Evolutionary conservation across 257 asterid genomes (phyloP).

Genomic region (Fraxinus excelsior): DNA sequence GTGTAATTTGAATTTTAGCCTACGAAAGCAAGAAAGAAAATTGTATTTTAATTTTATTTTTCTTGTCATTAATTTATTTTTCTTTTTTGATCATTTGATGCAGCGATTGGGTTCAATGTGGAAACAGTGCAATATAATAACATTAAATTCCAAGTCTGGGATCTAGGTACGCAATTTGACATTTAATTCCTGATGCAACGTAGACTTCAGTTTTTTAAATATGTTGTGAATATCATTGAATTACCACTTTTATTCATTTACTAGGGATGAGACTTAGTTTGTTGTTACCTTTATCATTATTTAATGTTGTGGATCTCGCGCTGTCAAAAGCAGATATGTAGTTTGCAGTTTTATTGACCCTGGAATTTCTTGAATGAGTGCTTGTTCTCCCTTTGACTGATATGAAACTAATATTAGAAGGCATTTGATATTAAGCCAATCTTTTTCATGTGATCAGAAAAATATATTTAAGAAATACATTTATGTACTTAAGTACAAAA

Average conservation of each 20-base stretch:
- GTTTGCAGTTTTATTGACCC: neutral
- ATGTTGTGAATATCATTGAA: constrained; percentile 2
- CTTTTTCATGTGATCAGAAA: neutral
- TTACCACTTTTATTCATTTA: constrained; percentile 8
- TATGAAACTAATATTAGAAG: neutral
- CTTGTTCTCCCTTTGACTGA: neutral
- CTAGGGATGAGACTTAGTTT: neutral
- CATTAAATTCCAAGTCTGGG: constrained; percentile 92
- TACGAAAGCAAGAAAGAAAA: neutral
- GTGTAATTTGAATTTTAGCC: neutral
- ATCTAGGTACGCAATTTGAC: constrained; percentile 59
- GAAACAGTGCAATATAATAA: constrained; percentile 92
- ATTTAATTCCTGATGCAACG: neutral
- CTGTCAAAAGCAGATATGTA: neutral
- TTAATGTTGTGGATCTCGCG: neutral
- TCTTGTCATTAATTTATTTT: neutral
- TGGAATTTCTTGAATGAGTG: neutral
- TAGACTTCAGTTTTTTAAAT: constrained; percentile 12
- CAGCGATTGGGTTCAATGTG: constrained; percentile 96
- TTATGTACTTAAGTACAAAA: neutral
- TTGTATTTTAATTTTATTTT: neutral
- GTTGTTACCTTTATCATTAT: neutral
- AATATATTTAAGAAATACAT: no score
- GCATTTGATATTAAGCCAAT: neutral
- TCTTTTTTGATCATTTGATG: constrained; percentile 22